phyloP scores from a whole-genome alignment of 1,284 basidiomycete genomes.

The Mycocalia duriaeana region DNA sequence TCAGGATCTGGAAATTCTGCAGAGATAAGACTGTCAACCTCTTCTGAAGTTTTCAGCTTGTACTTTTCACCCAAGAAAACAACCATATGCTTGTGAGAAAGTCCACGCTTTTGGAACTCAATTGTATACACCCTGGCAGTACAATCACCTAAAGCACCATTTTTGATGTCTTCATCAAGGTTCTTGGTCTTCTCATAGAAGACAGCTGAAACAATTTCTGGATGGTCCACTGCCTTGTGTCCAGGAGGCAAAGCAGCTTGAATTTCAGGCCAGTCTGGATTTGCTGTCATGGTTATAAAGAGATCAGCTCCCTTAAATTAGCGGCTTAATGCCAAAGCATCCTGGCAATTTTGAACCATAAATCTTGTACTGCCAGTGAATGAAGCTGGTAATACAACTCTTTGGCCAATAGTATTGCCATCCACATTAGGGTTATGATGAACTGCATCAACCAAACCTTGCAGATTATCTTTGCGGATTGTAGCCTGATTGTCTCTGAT shows the following conservation, averaged over 20 bases:
- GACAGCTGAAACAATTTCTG: slow-evolving; percentile 36
- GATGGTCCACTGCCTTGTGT: slow-evolving; percentile 32
- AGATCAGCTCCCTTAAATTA: slow-evolving; percentile 30
- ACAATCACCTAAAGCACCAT: slow-evolving; percentile 25
- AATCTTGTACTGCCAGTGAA: slow-evolving; percentile 29
- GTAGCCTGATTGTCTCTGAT: slow-evolving; percentile 30
- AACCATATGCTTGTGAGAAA: slow-evolving; percentile 40
- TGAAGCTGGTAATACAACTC: slow-evolving; percentile 21
- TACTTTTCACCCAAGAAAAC: slow-evolving; percentile 25
- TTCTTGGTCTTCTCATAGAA: slow-evolving; percentile 33
- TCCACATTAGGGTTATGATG: slow-evolving; percentile 12
- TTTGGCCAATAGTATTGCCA: slow-evolving; percentile 26
- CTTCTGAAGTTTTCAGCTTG: slow-evolving; percentile 24
- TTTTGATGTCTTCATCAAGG: slow-evolving; percentile 26
- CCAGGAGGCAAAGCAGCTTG: slow-evolving; percentile 22
- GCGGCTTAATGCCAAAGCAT: slow-evolving; percentile 35
- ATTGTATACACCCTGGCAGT: slow-evolving; percentile 29
- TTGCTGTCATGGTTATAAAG: slow-evolving; percentile 44
- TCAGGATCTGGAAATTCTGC: slow-evolving; percentile 34
- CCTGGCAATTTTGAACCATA: slow-evolving; percentile 40
- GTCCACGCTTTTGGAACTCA: slow-evolving; percentile 42
- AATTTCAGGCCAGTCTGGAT: slow-evolving; percentile 41
- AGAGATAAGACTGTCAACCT: slow-evolving; percentile 32
- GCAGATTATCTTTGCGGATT: slow-evolving; percentile 16
- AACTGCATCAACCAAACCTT: background rate